Evolutionary conservation across 768 basidiomycete genomes (phyloP).

Genomic region (Tephrocybe sp.): DNA sequence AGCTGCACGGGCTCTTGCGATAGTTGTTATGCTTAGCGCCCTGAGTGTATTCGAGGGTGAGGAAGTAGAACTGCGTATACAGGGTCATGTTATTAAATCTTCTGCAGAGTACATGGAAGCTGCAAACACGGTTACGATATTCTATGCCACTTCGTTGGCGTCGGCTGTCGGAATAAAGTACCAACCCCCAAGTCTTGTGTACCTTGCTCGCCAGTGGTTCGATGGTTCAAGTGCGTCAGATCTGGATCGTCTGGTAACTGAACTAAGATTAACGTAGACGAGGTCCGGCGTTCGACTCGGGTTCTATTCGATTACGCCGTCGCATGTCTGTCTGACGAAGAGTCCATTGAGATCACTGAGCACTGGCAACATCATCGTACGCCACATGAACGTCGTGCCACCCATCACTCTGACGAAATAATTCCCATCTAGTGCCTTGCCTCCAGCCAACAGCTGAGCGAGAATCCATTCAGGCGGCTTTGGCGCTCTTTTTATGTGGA

Average conservation of each 20-base stretch:
- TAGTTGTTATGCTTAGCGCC: constrained; percentile 66
- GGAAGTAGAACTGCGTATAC: not conserved
- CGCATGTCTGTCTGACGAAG: constrained; percentile 64
- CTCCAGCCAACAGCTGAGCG: constrained; percentile 61
- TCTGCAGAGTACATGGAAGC: constrained; percentile 62
- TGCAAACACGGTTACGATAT: constrained; percentile 74
- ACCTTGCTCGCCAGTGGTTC: constrained; percentile 76
- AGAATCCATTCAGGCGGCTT: constrained; percentile 57
- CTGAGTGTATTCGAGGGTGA: constrained; percentile 74
- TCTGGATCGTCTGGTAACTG: not conserved
- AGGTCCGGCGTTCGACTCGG: constrained; percentile 76
- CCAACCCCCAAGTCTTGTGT: constrained; percentile 67
- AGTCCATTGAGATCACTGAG: constrained; percentile 40
- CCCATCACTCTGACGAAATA: constrained; percentile 45
- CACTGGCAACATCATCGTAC: constrained; percentile 14
- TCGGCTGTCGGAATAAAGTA: constrained; percentile 60
- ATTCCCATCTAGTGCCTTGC: constrained; percentile 62
- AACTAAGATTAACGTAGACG: constrained; percentile 43
- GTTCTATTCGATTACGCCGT: constrained; percentile 78
- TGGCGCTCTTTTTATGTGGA: constrained; percentile 81
- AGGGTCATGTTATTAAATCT: constrained; percentile 5
- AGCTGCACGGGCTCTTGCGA: constrained; percentile 66
- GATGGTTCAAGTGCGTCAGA: constrained; percentile 61
- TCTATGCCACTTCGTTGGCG: constrained; percentile 75
- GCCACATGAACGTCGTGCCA: not conserved